Evolutionary conservation across 2,329 filamentous ascomycete genomes (phyloP).

Genomic region (Ophiostoma pallidulum): DNA sequence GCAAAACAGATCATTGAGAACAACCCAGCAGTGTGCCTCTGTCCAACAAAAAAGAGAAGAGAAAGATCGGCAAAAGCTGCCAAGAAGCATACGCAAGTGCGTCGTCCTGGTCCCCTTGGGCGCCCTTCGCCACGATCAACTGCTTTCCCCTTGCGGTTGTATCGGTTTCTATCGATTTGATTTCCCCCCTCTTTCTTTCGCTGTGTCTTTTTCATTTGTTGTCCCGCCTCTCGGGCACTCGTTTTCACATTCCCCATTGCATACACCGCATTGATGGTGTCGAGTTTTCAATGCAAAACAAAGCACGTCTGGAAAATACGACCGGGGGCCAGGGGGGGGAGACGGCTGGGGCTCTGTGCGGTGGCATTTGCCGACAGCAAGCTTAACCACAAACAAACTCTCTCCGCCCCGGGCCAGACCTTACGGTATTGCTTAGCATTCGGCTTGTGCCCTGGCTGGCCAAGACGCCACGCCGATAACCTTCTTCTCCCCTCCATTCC

Average conservation of each 20-base stretch:
- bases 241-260: background rate
- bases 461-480: too few relatives aligned
- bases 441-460: too few relatives aligned
- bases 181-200: background rate
- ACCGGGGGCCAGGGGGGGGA: background rate
- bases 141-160: too few relatives aligned
- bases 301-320: slow-evolving; percentile 11
- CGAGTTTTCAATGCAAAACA: slow-evolving; percentile 14
- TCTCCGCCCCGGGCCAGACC: background rate
- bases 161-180: background rate
- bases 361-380: background rate
- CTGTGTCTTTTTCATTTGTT: background rate
- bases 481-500: too few relatives aligned
- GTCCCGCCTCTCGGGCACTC: background rate
- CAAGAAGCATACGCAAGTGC: background rate
- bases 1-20: too few relatives aligned
- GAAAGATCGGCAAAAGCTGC: too few relatives aligned
- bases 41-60: too few relatives aligned
- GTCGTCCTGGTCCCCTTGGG: background rate
- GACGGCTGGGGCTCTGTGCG: slow-evolving; percentile 12
- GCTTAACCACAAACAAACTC: background rate
- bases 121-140: background rate
- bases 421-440: too few relatives aligned
- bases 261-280: slow-evolving; percentile 11
- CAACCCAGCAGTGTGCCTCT: too few relatives aligned